Percentiles rank a stretch among this genome's conserved stretches.
phyloP scores from a whole-genome alignment of 441 rosid genomes.

The Gossypium davidsonii region DNA sequence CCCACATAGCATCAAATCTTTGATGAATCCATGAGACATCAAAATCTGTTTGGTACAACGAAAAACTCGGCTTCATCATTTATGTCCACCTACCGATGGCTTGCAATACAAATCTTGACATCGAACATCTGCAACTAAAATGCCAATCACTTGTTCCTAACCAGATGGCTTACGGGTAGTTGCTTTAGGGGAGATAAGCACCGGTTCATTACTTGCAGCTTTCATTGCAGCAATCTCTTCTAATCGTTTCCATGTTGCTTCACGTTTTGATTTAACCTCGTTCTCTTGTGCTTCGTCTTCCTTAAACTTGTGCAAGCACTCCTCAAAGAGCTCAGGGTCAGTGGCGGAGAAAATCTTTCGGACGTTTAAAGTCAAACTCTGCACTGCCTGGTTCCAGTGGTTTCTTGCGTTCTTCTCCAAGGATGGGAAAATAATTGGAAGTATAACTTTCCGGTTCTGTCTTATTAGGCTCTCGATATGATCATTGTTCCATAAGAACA shows the following conservation, averaged over 20 bases:
- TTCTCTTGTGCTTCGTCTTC: slow-evolving; percentile 54
- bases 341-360: slow-evolving; percentile 66
- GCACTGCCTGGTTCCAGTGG: slow-evolving; percentile 90
- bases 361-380: slow-evolving; percentile 76
- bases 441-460: slow-evolving; percentile 64
- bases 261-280: slow-evolving; percentile 45
- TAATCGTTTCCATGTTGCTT: slow-evolving; percentile 67
- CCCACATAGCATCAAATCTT: not conserved
- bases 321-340: slow-evolving; percentile 74
- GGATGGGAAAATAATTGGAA: slow-evolving; percentile 79
- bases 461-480: slow-evolving; percentile 74
- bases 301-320: slow-evolving; percentile 58
- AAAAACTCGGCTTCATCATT: slow-evolving; percentile 4
- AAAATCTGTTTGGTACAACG: slow-evolving; percentile 10
- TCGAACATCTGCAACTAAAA: not conserved
- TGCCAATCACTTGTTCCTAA: slow-evolving; percentile 16
- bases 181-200: slow-evolving; percentile 34
- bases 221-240: slow-evolving; percentile 74
- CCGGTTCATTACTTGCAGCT: slow-evolving; percentile 46
- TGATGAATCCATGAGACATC: not conserved
- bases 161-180: slow-evolving; percentile 28
- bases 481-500: slow-evolving; percentile 89
- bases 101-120: slow-evolving; percentile 17
- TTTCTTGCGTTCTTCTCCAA: slow-evolving; percentile 62
- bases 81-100: not conserved